Percentiles rank a stretch among this genome's conserved stretches.
Conservation (phyloP, 345 rosid genomes). For the Anastatica hierochuntica region DNA sequence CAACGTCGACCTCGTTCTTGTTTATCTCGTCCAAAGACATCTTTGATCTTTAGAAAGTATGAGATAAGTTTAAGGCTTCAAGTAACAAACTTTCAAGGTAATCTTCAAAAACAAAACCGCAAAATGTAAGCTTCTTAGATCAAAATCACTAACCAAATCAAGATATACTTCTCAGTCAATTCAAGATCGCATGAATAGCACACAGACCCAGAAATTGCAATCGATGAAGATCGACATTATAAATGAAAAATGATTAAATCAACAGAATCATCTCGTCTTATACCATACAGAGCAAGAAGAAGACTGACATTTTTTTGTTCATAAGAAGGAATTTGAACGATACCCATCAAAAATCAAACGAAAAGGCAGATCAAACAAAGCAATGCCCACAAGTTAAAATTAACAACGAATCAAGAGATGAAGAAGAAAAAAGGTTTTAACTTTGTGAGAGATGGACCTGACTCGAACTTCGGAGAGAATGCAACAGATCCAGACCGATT, state of each 20-base stretch:
- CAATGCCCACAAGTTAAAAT: background rate
- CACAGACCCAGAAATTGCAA: too few relatives aligned
- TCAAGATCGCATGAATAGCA: too few relatives aligned
- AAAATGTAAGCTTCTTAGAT: background rate
- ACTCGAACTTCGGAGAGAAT: conserved; percentile 7
- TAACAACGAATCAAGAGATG: background rate
- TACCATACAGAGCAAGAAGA: background rate
- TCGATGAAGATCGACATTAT: too few relatives aligned
- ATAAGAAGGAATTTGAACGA: too few relatives aligned
- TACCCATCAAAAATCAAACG: background rate
- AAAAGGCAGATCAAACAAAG: background rate
- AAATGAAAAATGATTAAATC: too few relatives aligned
- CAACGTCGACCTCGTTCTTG: conserved; percentile 77
- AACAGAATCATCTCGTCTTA: too few relatives aligned
- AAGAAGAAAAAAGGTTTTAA: background rate
- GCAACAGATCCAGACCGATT: conserved; percentile 10
- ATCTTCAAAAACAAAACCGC: background rate
- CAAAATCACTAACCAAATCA: background rate
- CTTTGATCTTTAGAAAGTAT: background rate
- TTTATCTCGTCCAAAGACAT: conserved; percentile 33
- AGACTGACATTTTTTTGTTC: too few relatives aligned
- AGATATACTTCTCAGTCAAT: too few relatives aligned
- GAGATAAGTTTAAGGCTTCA: background rate
- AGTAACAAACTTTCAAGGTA: background rate
- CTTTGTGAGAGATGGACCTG: conserved; percentile 17